These are phyloP conservation scores for Nemania bipapillata DNA, from an alignment of 2,329 filamentous ascomycete species.

Conservation along the genomic window DNA sequence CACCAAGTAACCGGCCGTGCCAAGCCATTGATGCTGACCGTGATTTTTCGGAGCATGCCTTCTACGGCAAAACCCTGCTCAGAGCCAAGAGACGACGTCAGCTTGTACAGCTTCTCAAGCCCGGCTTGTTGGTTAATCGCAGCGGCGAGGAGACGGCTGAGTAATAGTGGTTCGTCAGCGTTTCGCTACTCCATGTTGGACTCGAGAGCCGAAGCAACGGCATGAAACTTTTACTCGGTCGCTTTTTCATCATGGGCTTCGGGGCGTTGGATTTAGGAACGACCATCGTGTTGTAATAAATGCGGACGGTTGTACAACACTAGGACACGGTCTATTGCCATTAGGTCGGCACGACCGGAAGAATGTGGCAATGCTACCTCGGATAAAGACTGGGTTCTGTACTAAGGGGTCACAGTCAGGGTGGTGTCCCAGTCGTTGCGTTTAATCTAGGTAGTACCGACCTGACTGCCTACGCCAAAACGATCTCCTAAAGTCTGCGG, in stretches of 20 bases:
- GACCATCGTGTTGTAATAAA: background rate
- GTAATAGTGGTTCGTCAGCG: slow-evolving; percentile 4
- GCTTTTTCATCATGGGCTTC: slow-evolving; percentile 11
- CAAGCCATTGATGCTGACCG: slow-evolving; percentile 3
- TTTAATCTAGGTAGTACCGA: slow-evolving; percentile 11
- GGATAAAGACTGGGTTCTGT: background rate
- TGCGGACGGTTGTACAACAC: background rate
- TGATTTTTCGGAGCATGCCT: slow-evolving; percentile 3
- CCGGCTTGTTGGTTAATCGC: slow-evolving; percentile 12
- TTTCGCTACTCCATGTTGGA: slow-evolving; percentile 3
- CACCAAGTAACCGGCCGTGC: slow-evolving; percentile 13
- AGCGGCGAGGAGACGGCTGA: background rate
- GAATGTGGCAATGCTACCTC: slow-evolving; percentile 1
- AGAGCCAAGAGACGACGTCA: background rate
- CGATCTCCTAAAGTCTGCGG: background rate
- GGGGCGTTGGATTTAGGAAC: slow-evolving; percentile 1
- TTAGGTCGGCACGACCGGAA: slow-evolving; percentile 2
- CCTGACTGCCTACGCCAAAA: slow-evolving; percentile 5
- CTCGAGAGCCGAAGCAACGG: slow-evolving; percentile 2
- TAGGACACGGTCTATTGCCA: background rate
- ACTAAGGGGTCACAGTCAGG: slow-evolving; percentile 8
- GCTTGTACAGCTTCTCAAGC: slow-evolving; percentile 16
- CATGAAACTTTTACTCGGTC: slow-evolving; percentile 8
- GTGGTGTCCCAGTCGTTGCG: slow-evolving; percentile 1
- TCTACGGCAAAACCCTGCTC: slow-evolving; percentile 4